Evolutionary conservation across 1,139 yeast species (phyloP).

Genomic region (Pneumocystis jirovecii): DNA sequence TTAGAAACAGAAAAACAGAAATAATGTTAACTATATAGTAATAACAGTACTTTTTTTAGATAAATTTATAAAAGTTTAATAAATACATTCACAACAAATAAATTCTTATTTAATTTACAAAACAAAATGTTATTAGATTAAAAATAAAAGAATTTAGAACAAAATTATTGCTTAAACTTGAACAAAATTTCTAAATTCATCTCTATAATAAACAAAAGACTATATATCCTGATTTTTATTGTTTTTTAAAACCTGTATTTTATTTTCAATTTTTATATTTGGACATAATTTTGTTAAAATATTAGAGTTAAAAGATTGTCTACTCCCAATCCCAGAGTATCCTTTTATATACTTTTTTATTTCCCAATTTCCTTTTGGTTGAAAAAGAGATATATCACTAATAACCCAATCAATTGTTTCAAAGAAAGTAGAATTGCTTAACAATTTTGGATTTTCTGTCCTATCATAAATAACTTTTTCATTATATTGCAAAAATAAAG

Average conservation of each 20-base stretch:
- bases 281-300: conserved; percentile 8
- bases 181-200: neutral
- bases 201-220: neutral
- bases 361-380: conserved; percentile 15
- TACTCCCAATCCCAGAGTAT: neutral
- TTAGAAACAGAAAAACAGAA: no score
- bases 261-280: neutral
- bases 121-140: neutral
- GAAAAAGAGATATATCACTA: conserved; percentile 25
- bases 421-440: conserved; percentile 24
- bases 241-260: neutral
- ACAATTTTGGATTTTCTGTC: conserved; percentile 53
- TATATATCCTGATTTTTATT: neutral
- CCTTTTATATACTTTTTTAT: conserved; percentile 9
- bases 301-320: neutral
- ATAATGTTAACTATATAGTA: no score
- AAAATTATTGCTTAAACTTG: neutral
- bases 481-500: conserved; percentile 45
- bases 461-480: conserved; percentile 32
- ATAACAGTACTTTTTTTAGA: no score
- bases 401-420: conserved; percentile 50
- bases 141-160: neutral
- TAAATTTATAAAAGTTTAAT: no score
- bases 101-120: neutral
- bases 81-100: neutral